Evolutionary conservation across 352 stramenopile species (phyloP).

Genomic region (Globisporangium megalacanthum): DNA sequence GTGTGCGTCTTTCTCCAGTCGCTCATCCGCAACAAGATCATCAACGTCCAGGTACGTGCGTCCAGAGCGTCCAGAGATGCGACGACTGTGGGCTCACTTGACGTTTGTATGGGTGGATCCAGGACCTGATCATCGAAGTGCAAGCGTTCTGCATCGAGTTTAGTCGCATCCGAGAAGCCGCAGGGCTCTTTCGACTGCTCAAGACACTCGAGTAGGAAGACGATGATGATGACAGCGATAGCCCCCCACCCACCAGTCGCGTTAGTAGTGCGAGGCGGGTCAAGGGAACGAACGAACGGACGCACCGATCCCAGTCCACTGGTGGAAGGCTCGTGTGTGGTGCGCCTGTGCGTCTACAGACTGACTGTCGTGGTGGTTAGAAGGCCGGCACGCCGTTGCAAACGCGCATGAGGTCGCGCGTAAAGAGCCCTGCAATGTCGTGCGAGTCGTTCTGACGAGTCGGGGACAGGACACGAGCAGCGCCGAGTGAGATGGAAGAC

Average conservation of each 20-base stretch:
- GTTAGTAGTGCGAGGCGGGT: not conserved
- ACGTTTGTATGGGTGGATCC: slow-evolving; percentile 11
- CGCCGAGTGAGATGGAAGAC: not conserved
- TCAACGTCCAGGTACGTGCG: slow-evolving; percentile 91
- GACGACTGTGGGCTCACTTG: slow-evolving; percentile 1
- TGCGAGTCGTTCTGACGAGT: slow-evolving; percentile 52
- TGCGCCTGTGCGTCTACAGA: not conserved
- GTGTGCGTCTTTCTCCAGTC: slow-evolving; percentile 98
- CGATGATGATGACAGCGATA: not conserved
- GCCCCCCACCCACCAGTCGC: not conserved
- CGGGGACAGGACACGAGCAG: not conserved
- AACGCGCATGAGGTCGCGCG: slow-evolving; percentile 74
- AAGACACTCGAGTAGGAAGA: slow-evolving; percentile 91
- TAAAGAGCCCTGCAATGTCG: slow-evolving; percentile 76
- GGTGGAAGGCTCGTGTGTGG: not conserved
- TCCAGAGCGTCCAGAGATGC: not conserved
- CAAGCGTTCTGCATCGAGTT: slow-evolving; percentile 99
- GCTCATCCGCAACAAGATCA: slow-evolving; percentile 98
- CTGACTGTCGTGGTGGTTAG: slow-evolving; percentile 23
- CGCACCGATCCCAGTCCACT: too few species aligned
- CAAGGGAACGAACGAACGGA: slow-evolving; percentile 13
- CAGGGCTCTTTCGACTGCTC: slow-evolving; percentile 95
- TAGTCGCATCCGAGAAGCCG: slow-evolving; percentile 96
- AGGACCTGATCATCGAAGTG: slow-evolving; percentile 98
- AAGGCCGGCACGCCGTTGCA: slow-evolving; percentile 69